A percentile compares a stretch with the other conserved stretches of the same genome.
These are phyloP conservation scores for Cordyceps javanica DNA, from an alignment of 2,329 filamentous ascomycete genomes.

Conservation along the genomic window DNA sequence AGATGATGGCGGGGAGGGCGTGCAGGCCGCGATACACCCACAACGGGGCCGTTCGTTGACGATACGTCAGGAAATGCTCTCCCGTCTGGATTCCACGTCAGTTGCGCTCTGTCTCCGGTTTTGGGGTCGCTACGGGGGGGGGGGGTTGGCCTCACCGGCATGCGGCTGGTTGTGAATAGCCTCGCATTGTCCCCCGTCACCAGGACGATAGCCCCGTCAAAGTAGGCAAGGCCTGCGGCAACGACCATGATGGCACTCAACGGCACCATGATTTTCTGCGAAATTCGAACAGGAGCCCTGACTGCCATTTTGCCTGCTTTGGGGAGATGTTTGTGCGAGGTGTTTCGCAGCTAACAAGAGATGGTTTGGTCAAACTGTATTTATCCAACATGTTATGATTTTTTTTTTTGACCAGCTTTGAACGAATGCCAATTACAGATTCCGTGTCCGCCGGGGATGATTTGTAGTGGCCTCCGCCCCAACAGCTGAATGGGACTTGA, in stretches of 20 bases:
- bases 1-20: not conserved
- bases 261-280: not conserved
- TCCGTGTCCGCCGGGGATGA: not conserved
- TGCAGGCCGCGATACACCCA: not conserved
- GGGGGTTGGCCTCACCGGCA: not conserved
- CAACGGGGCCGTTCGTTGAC: not conserved
- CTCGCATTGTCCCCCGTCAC: too few relatives aligned
- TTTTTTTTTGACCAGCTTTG: too few relatives aligned
- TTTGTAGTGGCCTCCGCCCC: not conserved
- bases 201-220: rapidly evolving
- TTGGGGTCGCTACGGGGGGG: not conserved
- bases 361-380: not conserved
- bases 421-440: not conserved
- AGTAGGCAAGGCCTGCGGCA: not conserved
- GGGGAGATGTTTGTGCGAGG: not conserved
- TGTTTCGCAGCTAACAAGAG: too few relatives aligned
- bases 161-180: not conserved
- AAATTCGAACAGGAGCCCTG: not conserved
- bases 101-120: not conserved
- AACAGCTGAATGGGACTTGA: not conserved
- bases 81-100: not conserved
- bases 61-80: not conserved
- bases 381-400: too few relatives aligned
- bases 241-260: not conserved
- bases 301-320: not conserved